Evolutionary conservation across 1,284 basidiomycete species (phyloP), one percentile per base, ranked within the genome.

Genomic region (Takashimella koratensis): DNA sequence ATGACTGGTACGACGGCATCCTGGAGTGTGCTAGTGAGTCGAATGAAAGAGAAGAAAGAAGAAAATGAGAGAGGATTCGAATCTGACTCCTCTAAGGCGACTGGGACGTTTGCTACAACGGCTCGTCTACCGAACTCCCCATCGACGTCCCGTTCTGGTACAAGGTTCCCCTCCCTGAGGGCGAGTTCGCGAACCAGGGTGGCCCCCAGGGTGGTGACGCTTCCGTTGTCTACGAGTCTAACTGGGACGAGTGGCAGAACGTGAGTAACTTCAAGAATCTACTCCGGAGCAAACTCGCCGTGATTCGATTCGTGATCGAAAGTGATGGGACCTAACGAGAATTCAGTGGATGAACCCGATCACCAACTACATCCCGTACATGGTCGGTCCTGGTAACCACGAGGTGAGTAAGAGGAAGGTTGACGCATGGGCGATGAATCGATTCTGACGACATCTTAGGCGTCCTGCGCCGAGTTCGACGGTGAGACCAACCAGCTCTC

Each of bases 201-300:
- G 52, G 57, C 2, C 65, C 65, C 3, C 42, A 45, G 11, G 65
- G 65, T 27, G 65, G 65, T 26, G 67, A 68, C 48, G 64, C 66
- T 19, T 46, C 43, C 5, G 52, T 53, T 30, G 45, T 67, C 12
- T 72, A 71, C 57, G 65, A 69, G 51, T 52, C 57, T 43, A 70
- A 73, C 57, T 67, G 65, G 52, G 74, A 76, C 52, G 53, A 68
- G 12, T 76, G 72, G 65, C 71, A 71, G 57, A 58, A n/a, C n/a
- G n/a, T n/a, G n/a, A n/a, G n/a, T n/a, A n/a, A n/a, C n/a, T n/a
- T n/a, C n/a, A n/a, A n/a, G n/a, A n/a, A n/a, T n/a, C n/a, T n/a
- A n/a, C n/a, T n/a, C n/a, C n/a, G n/a, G n/a, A n/a, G n/a, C n/a
- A n/a, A n/a, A n/a, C n/a, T n/a, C n/a, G n/a, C n/a, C n/a, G n/a